Evolutionary conservation across 495 filamentous ascomycete genomes (phyloP).

Genomic region (Xylaria castorea): DNA sequence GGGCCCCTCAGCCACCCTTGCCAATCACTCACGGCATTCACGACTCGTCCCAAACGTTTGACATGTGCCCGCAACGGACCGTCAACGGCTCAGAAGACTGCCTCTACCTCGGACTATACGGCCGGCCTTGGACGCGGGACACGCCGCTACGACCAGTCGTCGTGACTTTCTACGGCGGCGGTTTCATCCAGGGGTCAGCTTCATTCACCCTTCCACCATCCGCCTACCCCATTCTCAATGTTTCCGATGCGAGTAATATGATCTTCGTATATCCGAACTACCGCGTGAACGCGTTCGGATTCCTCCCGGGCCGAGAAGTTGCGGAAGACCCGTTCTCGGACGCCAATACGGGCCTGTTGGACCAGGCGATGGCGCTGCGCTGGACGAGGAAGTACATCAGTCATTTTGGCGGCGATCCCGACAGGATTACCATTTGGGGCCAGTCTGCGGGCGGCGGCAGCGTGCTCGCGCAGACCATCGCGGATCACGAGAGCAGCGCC

Average conservation of each 20-base stretch:
- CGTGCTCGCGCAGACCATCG: conserved; percentile 53
- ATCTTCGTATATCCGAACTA: conserved; percentile 62
- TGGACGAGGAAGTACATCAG: conserved; percentile 61
- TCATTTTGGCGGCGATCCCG: conserved; percentile 55
- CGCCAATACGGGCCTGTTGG: conserved; percentile 58
- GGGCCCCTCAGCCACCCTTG: conserved; percentile 60
- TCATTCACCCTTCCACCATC: conserved; percentile 61
- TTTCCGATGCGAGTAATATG: conserved; percentile 53
- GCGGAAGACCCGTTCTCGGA: conserved; percentile 54
- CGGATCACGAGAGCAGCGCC: conserved; percentile 20
- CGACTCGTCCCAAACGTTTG: conserved; percentile 62
- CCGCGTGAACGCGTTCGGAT: conserved; percentile 65
- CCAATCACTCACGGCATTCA: conserved; percentile 56
- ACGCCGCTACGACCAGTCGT: conserved; percentile 60
- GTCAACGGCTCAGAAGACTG: conserved; percentile 69
- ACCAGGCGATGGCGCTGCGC: conserved; percentile 56
- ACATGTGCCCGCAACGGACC: conserved; percentile 64
- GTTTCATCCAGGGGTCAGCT: conserved; percentile 64
- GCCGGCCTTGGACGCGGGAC: conserved; percentile 52
- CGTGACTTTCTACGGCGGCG: conserved; percentile 67
- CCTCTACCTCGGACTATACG: conserved; percentile 65
- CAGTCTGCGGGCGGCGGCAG: conserved; percentile 60
- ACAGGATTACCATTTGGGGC: conserved; percentile 48
- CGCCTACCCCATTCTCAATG: conserved; percentile 63
- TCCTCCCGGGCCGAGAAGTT: conserved; percentile 61